phyloP scores from a whole-genome alignment of 2,329 filamentous ascomycete species.

The Tothia fuscella region DNA sequence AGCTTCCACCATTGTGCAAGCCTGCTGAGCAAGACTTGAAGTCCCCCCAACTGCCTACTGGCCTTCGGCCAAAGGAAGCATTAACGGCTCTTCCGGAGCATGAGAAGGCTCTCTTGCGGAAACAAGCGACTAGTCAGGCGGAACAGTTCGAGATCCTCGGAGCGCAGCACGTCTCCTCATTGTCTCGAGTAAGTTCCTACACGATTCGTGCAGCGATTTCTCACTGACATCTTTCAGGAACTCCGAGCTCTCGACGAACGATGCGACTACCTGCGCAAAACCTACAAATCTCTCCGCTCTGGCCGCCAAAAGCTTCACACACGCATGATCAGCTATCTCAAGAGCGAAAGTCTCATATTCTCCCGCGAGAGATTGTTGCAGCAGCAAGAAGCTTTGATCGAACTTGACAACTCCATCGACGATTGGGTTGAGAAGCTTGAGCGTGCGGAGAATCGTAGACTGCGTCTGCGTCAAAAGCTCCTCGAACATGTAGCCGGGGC shows the following conservation, averaged over 20 bases:
- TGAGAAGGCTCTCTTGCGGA: constrained; percentile 25
- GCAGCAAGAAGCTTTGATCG: constrained; percentile 67
- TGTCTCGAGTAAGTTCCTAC: constrained; percentile 44
- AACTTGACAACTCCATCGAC: constrained; percentile 67
- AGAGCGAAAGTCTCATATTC: constrained; percentile 58
- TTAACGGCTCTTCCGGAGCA: constrained; percentile 21
- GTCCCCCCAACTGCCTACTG: constrained; percentile 19
- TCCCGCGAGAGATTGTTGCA: constrained; percentile 64
- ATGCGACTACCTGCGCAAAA: constrained; percentile 65
- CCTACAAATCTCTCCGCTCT: constrained; percentile 61
- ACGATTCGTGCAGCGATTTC: not conserved
- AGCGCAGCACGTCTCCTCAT: constrained; percentile 28
- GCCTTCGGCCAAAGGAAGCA: constrained; percentile 26
- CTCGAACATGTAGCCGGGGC: constrained; percentile 72
- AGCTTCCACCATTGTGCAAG: not conserved
- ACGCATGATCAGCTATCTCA: constrained; percentile 65
- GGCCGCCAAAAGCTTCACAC: constrained; percentile 65
- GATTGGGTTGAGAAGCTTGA: constrained; percentile 75
- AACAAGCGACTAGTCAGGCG: constrained; percentile 27
- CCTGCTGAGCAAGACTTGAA: not conserved
- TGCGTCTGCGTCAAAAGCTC: constrained; percentile 64
- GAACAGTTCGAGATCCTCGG: constrained; percentile 29
- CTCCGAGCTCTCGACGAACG: constrained; percentile 65
- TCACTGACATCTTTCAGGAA: constrained; percentile 37
- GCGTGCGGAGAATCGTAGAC: constrained; percentile 64